Conservation (phyloP, 306 rosid species). For the Quercus mongolica region DNA sequence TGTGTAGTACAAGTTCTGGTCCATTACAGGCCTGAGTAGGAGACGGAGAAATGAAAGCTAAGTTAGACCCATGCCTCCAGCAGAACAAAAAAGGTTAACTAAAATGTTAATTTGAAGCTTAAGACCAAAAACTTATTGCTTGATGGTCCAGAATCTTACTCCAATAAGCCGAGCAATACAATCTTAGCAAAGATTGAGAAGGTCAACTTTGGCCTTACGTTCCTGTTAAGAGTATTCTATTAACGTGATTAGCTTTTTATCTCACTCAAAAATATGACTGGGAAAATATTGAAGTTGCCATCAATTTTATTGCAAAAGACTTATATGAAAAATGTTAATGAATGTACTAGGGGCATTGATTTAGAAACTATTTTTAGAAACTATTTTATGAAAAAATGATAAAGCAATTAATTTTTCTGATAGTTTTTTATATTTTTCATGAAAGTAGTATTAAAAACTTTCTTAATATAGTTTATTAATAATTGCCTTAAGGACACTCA, state of each 20-base stretch:
- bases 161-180: conserved; percentile 33
- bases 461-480: too few relatives aligned
- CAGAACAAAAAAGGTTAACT: too few relatives aligned
- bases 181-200: background rate
- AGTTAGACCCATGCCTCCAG: background rate
- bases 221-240: conserved; percentile 24
- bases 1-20: conserved; percentile 50
- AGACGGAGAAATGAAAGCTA: background rate
- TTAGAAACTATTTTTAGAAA: too few relatives aligned
- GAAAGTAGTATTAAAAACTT: too few relatives aligned
- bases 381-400: too few relatives aligned
- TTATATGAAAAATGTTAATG: too few relatives aligned
- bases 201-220: conserved; percentile 50
- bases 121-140: background rate
- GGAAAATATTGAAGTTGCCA: too few relatives aligned
- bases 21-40: conserved; percentile 49
- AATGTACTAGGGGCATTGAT: rapidly evolving
- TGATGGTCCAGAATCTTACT: conserved; percentile 17
- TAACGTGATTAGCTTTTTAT: too few relatives aligned
- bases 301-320: too few relatives aligned
- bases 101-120: background rate
- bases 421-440: too few relatives aligned
- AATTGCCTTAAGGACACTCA: rapidly evolving
- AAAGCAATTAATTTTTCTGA: too few relatives aligned
- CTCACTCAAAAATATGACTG: too few relatives aligned